phyloP scores from a whole-genome alignment of 208 protist species.

The Trypanosoma vivax region DNA sequence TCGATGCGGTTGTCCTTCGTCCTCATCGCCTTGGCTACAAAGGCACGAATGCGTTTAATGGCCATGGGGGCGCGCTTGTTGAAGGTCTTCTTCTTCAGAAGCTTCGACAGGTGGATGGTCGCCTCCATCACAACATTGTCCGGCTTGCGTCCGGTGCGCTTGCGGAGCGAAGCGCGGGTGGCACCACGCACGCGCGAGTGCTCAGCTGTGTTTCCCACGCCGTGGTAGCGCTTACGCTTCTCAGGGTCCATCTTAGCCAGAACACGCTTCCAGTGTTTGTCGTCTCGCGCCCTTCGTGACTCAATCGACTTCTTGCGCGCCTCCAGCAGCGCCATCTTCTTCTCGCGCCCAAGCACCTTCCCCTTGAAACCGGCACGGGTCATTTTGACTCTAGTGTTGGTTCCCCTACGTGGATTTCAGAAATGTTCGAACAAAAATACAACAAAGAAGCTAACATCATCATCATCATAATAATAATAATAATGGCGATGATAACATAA shows the following conservation, averaged over 20 bases:
- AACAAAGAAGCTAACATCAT: too few species aligned
- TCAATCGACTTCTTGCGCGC: slow-evolving; percentile 61
- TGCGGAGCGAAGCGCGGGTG: slow-evolving; percentile 77
- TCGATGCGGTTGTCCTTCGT: slow-evolving; percentile 97
- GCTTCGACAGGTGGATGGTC: slow-evolving; percentile 97
- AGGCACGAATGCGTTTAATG: slow-evolving; percentile 93
- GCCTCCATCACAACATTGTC: slow-evolving; percentile 92
- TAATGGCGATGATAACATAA: too few species aligned
- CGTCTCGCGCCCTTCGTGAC: slow-evolving; percentile 77
- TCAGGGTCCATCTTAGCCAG: slow-evolving; percentile 82
- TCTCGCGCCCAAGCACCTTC: slow-evolving; percentile 78
- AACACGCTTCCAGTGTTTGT: slow-evolving; percentile 86
- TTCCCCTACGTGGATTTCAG: too few species aligned
- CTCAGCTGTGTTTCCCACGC: slow-evolving; percentile 81
- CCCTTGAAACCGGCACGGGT: slow-evolving; percentile 74
- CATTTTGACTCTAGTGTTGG: too few species aligned
- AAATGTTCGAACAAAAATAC: too few species aligned
- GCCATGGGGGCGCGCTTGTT: slow-evolving; percentile 95
- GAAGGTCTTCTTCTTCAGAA: slow-evolving; percentile 94
- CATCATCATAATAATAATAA: too few species aligned
- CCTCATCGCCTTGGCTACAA: slow-evolving; percentile 93
- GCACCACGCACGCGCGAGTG: slow-evolving; percentile 79
- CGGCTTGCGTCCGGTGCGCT: slow-evolving; percentile 77
- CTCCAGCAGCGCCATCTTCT: slow-evolving; percentile 71
- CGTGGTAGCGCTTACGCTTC: slow-evolving; percentile 80